A percentile compares a stretch with the other conserved stretches of the same genome.
phyloP scores from a whole-genome alignment of 2,329 filamentous ascomycete genomes.

The Fusarium decemcellulare region DNA sequence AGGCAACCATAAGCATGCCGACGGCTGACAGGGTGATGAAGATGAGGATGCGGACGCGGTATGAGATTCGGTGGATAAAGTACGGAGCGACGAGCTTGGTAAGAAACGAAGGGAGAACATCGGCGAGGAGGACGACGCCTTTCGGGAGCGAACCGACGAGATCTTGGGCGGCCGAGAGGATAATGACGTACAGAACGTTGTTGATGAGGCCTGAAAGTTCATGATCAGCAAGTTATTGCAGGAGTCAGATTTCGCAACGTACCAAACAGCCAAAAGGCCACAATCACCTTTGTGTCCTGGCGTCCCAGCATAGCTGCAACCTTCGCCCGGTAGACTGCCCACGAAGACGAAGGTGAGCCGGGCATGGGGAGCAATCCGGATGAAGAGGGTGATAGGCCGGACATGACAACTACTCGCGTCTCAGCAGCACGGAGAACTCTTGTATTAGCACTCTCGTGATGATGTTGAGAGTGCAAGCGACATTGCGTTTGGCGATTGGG shows the following conservation, averaged over 20 bases:
- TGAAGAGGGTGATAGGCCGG: constrained; percentile 57
- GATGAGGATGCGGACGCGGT: constrained; percentile 79
- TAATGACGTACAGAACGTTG: constrained; percentile 97
- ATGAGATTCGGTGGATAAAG: constrained; percentile 91
- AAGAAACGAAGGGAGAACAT: constrained; percentile 90
- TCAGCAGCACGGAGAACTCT: neutral
- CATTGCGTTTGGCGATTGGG: constrained; percentile 22
- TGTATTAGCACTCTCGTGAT: constrained; percentile 3
- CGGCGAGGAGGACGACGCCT: constrained; percentile 91
- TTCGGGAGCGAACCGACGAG: constrained; percentile 95
- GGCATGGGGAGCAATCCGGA: constrained; percentile 69
- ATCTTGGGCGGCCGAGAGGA: constrained; percentile 94
- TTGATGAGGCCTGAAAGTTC: constrained; percentile 74
- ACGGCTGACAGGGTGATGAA: constrained; percentile 82
- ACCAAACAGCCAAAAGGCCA: constrained; percentile 97
- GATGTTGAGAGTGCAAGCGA: neutral
- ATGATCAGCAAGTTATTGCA: constrained; percentile 17
- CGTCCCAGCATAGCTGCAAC: constrained; percentile 74
- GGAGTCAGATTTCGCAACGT: rapidly evolving
- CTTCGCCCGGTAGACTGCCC: constrained; percentile 80
- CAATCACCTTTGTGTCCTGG: constrained; percentile 78
- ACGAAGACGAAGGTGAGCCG: constrained; percentile 74
- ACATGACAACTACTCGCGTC: constrained; percentile 43
- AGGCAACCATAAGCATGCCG: constrained; percentile 91
- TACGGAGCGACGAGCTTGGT: constrained; percentile 93